Base-by-base conservation (phyloP, 768 basidiomycete genomes). In the Trametes cinnabarina region DNA sequence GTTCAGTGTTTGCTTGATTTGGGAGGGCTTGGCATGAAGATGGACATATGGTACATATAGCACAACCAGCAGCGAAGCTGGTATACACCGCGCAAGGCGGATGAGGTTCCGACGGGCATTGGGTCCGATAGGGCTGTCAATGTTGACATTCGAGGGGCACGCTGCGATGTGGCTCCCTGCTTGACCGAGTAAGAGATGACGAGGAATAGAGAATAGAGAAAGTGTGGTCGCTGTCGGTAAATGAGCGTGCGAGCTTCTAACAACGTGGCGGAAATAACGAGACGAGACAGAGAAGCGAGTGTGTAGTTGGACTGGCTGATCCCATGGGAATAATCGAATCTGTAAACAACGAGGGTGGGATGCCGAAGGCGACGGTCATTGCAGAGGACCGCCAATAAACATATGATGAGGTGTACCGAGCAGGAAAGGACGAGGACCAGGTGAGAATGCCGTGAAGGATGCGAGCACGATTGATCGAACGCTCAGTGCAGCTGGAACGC, bases 401-500 rank as follows among this genome's bases (percentile, higher is more conserved):
- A 51, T 51, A 58, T 17, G 46, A 19, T 30, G 51, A 52, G 51
- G 22, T 39, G 37, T n/a, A 12, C 23, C 44, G 12, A n/a, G 44
- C 14, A 46, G 5, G 25, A n/a, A 42, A 42, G 20, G 8, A 11
- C 41, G 22, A 19, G 43, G 35, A 12, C 17, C 10, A 26, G 23
- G 17, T 26, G 44, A 22, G 6, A 15, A 20, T 6, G 47, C 30
- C 8, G n/a, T 35, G 20, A 26, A 8, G 46, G 20, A 22, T 40
- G 22, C 15, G 9, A 23, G 19, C 22, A 23, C 35, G n/a, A 32
- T 32, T 10, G 15, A 20, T 7, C 26, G 42, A 19, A 34, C 30
- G 10, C 60, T 77, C 63, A 87, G 14, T 74, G 77, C 71, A 88
- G 71, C 63, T 87, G 85, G 69, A 92, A 89, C 25, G 90, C 90